Evolutionary conservation across 1,284 basidiomycete genomes (phyloP).

Genomic region (Puccinia horiana): DNA sequence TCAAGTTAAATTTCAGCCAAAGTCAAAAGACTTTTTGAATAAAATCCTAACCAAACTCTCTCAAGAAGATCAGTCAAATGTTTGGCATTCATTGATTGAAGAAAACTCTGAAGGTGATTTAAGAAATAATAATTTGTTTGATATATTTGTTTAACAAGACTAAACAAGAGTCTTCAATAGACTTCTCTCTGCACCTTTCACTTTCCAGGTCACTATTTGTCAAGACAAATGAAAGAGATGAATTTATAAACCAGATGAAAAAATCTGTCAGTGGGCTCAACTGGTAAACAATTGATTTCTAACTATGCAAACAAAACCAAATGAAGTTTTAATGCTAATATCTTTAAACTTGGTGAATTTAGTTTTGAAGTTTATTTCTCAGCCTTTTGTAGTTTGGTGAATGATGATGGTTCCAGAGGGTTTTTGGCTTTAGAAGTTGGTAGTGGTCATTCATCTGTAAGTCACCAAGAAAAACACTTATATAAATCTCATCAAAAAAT

Average conservation of each 20-base stretch:
- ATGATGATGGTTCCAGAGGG: constrained; percentile 20
- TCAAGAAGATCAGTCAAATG: neutral
- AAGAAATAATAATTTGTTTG: too few species aligned
- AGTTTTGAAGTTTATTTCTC: constrained; percentile 34
- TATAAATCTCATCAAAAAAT: neutral
- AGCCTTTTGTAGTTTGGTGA: neutral
- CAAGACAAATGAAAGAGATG: constrained; percentile 18
- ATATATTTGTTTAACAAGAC: neutral
- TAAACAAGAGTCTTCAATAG: neutral
- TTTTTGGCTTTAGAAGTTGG: constrained; percentile 40
- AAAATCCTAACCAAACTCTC: neutral
- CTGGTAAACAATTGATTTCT: neutral
- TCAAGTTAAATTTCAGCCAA: neutral
- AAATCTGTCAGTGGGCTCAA: neutral
- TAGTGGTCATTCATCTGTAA: constrained; percentile 31
- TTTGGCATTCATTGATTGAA: neutral
- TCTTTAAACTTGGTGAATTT: neutral
- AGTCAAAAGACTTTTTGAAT: neutral
- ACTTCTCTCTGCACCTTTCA: neutral
- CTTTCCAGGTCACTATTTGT: neutral
- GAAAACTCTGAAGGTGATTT: neutral
- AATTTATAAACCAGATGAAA: neutral
- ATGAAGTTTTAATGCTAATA: neutral
- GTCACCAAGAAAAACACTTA: neutral
- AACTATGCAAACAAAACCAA: neutral